Evolutionary conservation across 768 basidiomycete species (phyloP).

Genomic region (Strobilomyces echinocephalus): DNA sequence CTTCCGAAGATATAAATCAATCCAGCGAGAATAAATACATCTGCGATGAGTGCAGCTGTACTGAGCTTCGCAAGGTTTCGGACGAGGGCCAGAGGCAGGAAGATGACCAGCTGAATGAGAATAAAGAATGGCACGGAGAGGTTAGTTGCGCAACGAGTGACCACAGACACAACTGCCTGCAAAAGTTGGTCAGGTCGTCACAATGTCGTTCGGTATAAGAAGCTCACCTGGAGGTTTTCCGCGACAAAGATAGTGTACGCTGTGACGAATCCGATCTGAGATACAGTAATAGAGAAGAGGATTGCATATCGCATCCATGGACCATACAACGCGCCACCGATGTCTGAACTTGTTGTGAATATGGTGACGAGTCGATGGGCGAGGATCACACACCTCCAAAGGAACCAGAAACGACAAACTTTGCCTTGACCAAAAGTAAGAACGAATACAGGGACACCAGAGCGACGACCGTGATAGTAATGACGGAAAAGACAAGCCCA

Average conservation of each 20-base stretch:
- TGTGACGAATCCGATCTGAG: constrained; percentile 83
- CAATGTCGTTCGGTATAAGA: neutral
- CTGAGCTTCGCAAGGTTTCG: constrained; percentile 94
- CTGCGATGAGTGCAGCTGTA: constrained; percentile 86
- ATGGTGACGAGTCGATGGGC: neutral
- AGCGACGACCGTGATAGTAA: constrained; percentile 78
- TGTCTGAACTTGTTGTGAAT: constrained; percentile 48
- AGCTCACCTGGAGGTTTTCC: constrained; percentile 65
- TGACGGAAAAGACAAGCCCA: constrained; percentile 81
- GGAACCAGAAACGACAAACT: constrained; percentile 84
- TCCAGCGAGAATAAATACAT: constrained; percentile 91
- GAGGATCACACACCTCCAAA: constrained; percentile 70
- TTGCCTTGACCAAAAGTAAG: constrained; percentile 82
- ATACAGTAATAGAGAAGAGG: constrained; percentile 79
- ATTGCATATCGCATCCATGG: constrained; percentile 90
- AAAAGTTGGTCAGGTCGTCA: constrained; percentile 8
- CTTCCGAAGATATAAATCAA: constrained; percentile 83
- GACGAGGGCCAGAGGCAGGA: constrained; percentile 85
- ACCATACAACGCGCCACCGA: constrained; percentile 89
- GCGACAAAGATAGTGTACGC: constrained; percentile 97
- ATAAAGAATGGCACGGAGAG: constrained; percentile 79
- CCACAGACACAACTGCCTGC: constrained; percentile 79
- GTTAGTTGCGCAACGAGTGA: constrained; percentile 66
- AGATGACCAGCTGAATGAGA: constrained; percentile 74
- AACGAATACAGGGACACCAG: constrained; percentile 89